Evolutionary conservation across 202 grass and related monocot species (phyloP), one percentile per base, ranked within the genome.

Genomic region (Digitaria exilis): DNA sequence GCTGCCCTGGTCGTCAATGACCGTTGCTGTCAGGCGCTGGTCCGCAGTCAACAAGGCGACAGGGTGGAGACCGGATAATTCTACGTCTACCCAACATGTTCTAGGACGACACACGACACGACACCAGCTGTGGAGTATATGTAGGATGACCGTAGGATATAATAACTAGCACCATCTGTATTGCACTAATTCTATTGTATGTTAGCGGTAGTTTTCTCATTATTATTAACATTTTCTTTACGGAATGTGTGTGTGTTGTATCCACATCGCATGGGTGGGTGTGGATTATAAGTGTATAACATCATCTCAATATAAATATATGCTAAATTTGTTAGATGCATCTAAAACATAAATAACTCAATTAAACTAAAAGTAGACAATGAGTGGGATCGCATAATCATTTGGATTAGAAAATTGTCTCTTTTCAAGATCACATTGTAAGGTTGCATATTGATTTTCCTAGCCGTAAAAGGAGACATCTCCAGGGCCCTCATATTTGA

Each of bases 31-130:
- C 58, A 29, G 37, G 5, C 35, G 34, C 63, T 49, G 7, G 24
- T 34, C 19, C 34, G 12, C 51, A 25, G 89, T 88, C 89, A 82
- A 79, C 73, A 81, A n/a, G 6, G 35, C 9, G 54, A 81, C 84
- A 73, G 18, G 31, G 50, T 74, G 51, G 78, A 60, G 8, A 3
- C 17, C 45, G 1, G 35, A 64, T 69, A 81, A 71, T 81, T 16
- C 69, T 80, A 90, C 37, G 77, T 37, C n/a, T 45, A 85, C 76
- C 59, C 59, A 45, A 17, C 39, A 54, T 12, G 17, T 1, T 5
- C 16, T 46, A 26, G 22, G 68, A 48, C 24, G 68, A 48, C 24
- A 44, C 57, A n/a, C n/a, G n/a, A n/a, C n/a, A n/a, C n/a, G 13
- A 13, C 51, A 54, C 16, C 18, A 54, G 50, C 50, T 54, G 2